Percentiles rank a stretch among this genome's conserved stretches.
Evolutionary conservation across 768 basidiomycete species (phyloP).

Genomic region (Lactifluus piperatus): DNA sequence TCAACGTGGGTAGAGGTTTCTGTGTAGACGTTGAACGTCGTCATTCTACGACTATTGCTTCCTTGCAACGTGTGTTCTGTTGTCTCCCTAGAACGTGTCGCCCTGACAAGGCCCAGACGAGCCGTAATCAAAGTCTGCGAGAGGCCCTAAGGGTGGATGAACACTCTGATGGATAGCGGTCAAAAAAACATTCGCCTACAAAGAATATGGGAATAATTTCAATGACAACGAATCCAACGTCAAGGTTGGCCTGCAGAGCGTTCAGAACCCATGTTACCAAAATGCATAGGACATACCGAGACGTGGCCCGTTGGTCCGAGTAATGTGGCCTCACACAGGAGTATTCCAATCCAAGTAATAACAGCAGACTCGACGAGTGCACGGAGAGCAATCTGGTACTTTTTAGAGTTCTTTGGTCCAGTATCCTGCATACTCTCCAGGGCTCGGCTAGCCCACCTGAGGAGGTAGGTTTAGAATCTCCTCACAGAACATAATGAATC

Average conservation of each 20-base stretch:
- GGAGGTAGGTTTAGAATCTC: neutral
- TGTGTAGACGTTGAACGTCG: neutral
- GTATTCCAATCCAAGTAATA: slow-evolving; percentile 24
- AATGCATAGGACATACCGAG: slow-evolving; percentile 9
- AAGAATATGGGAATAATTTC: slow-evolving; percentile 9
- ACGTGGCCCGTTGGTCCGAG: slow-evolving; percentile 21
- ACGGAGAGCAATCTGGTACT: slow-evolving; percentile 5
- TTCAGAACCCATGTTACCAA: neutral
- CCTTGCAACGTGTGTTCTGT: neutral
- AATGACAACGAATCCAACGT: neutral
- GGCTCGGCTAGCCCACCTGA: neutral
- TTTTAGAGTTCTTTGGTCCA: neutral
- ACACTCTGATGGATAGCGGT: neutral
- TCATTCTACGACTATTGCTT: neutral
- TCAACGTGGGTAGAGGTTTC: neutral
- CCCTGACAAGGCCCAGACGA: slow-evolving; percentile 19
- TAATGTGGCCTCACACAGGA: slow-evolving; percentile 20
- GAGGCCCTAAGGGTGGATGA: slow-evolving; percentile 17
- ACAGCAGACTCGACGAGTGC: slow-evolving; percentile 23
- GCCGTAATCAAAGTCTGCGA: slow-evolving; percentile 24
- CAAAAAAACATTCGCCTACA: neutral
- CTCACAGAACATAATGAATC: neutral
- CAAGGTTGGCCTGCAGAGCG: neutral
- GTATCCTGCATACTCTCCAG: neutral
- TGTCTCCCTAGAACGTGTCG: neutral